A percentile compares a stretch with the other conserved stretches of the same genome.
Conservation (phyloP, 306 rosid genomes). For the Fragaria vesca region DNA sequence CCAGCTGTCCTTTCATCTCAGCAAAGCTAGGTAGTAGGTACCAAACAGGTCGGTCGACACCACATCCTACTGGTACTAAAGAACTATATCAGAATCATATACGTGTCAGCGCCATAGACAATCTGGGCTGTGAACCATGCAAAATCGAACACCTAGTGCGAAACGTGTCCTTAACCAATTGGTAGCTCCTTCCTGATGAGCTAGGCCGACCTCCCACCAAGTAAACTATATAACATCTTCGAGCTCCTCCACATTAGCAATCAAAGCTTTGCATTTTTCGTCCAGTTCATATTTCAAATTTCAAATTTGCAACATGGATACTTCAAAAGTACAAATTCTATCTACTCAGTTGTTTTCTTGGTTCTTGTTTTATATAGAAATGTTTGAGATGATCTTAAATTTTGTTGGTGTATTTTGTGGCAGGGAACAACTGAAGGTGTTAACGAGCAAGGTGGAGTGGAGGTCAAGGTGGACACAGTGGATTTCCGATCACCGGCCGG, state of each 20-base stretch:
- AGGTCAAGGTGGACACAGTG: constrained; percentile 28
- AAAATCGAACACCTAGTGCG: constrained; percentile 16
- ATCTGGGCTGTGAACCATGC: not conserved
- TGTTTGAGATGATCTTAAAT: not conserved
- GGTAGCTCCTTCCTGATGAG: not conserved
- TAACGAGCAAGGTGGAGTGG: constrained; percentile 29
- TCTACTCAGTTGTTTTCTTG: not conserved
- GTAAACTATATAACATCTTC: not conserved
- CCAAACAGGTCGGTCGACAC: not conserved
- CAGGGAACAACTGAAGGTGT: constrained; percentile 30
- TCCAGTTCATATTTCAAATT: not conserved
- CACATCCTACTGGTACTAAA: not conserved
- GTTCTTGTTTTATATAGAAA: not conserved
- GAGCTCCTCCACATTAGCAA: not conserved
- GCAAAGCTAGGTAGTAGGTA: not conserved
- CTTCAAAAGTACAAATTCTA: not conserved
- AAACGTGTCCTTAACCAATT: not conserved
- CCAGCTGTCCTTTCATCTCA: too few species aligned
- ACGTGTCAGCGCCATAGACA: constrained; percentile 12
- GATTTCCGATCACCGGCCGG: constrained; percentile 32
- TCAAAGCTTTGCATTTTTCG: not conserved
- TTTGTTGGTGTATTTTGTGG: not conserved
- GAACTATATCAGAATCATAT: not conserved
- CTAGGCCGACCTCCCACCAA: not conserved
- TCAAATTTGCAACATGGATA: not conserved